Evolutionary conservation across 345 rosid genomes (phyloP), one percentile per base, ranked within the genome.

Genomic region (Sonneratia caseolaris): DNA sequence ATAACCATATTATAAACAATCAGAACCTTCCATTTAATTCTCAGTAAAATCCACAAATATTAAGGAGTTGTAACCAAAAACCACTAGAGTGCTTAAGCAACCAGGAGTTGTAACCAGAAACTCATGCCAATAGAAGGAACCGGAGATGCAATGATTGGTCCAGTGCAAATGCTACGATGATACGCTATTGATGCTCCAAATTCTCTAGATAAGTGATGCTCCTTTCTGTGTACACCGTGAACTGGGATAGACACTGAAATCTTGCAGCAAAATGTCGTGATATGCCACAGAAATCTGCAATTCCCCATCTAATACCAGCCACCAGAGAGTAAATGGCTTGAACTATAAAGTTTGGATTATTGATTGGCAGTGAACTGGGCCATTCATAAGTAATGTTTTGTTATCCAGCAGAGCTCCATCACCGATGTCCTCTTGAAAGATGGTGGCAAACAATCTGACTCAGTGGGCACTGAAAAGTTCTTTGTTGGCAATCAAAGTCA

Each of bases 201-300:
- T 80, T 82, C 89, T 81, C 87, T 83, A 74, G 81, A 78, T 82
- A 71, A 77, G 81, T 81, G 79, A 76, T 85, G 73, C 85, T 81
- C 87, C 86, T 82, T 81, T 72, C 81, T 73, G 81, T 42, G 78
- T 59, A 78, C 77, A 72, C 84, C 83, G 80, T 77, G 81, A 83
- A 80, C 79, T 84, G 85, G 74, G 78, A 84, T 74, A 77, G 80
- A 56, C 76, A 82, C 42, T 70, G 80, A 62, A 13, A 80, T 72
- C 88, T 81, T 37, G 75, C 87, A 73, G 76, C 37, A 64, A 73
- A 76, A 73, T 79, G 80, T 71, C 74, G 86, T 86, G 37, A 74
- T 73, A 84, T 71, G 68, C 75, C 85, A 78, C 64, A 80, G 80
- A 76, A 84, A 81, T 72, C 82, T 71, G 66, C 53, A 74, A 72